Percentiles rank a stretch among this genome's conserved stretches.
Evolutionary conservation across 352 stramenopile species (phyloP).

Genomic region (Phytophthora megakarya): DNA sequence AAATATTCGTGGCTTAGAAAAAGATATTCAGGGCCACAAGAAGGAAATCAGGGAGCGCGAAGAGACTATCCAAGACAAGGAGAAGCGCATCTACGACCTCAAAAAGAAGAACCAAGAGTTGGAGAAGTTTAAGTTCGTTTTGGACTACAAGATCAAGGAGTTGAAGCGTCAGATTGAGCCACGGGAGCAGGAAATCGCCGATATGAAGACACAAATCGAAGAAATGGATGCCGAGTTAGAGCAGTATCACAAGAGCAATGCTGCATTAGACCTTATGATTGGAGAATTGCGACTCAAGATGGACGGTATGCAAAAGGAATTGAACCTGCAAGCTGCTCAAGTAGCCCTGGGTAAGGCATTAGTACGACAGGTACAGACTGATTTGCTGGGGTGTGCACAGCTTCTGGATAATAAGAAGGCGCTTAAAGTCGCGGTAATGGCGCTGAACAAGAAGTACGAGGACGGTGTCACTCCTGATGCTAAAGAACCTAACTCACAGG

Average conservation of each 20-base stretch:
- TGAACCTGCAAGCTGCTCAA: constrained; percentile 69
- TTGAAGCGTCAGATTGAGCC: constrained; percentile 96
- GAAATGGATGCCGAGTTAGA: constrained; percentile 95
- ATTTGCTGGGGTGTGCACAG: constrained; percentile 74
- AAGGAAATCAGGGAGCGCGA: constrained; percentile 93
- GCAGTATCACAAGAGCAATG: constrained; percentile 96
- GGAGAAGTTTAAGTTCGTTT: constrained; percentile 97
- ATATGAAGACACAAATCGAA: constrained; percentile 96
- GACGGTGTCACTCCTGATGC: constrained; percentile 67
- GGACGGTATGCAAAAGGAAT: constrained; percentile 90
- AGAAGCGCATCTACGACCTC: constrained; percentile 96
- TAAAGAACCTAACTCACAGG: constrained; percentile 90
- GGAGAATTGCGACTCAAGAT: constrained; percentile 94
- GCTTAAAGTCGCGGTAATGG: constrained; percentile 80
- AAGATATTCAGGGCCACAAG: constrained; percentile 93
- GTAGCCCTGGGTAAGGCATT: constrained; percentile 68
- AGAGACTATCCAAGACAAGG: constrained; percentile 95
- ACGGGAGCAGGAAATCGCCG: constrained; percentile 93
- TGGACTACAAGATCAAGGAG: constrained; percentile 98
- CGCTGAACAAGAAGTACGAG: constrained; percentile 87
- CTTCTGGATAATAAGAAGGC: constrained; percentile 80
- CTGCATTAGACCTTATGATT: constrained; percentile 94
- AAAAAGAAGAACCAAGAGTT: constrained; percentile 98
- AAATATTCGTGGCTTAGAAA: constrained; percentile 92
- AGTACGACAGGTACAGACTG: constrained; percentile 79